Base-by-base conservation (phyloP, 352 stramenopile species). In the Phytophthora ohioensis region DNA sequence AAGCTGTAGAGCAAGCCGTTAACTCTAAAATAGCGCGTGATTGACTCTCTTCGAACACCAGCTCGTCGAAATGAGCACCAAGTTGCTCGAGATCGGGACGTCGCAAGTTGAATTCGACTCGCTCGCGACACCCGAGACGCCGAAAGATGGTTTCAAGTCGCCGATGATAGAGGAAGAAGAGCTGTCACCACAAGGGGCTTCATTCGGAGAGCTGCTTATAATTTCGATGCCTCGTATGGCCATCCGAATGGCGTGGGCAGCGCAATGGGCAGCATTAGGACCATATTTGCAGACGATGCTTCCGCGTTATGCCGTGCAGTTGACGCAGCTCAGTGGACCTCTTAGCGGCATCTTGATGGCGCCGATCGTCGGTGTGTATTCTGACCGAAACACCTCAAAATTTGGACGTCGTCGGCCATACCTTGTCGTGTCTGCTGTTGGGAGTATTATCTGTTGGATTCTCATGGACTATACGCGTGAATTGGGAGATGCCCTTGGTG, bases 211-310 rank as follows among this genome's bases (percentile, higher is more conserved):
- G 32, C 64, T 91, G 52, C 61, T 91, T 21, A 54, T 80, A 10
- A 78, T 91, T 57, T 87, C 80, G 12, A 71, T 87, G 53, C 80
- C 80, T 11, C 79, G 79, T 4, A 78, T 91, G 75, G 80, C 80
- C 12, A 84, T 91, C 27, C 73, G 79, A 43, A 89, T 91, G 80
- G 79, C 80, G 0, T 91, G 80, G 82, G 60, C 80, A 4, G 82
- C 82, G 5, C 82, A 91, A 46, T 91, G 81, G 80, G 75, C 79
- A 11, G 82, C 80, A 4, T 30, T 91, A 2, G 80, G 80, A 10
- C 82, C 82, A n/a, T 87, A 89, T 60, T 69, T 91, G 15, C 63
- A 80, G 32, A 85, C 77, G 0, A 67, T 91, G 41, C 51, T 91
- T 1, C 77, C 80, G 27, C 51, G 69, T 1, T 88, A 76, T 51